Conservation (phyloP, 176 grass and related monocot species). For the Hordeum marinum region DNA sequence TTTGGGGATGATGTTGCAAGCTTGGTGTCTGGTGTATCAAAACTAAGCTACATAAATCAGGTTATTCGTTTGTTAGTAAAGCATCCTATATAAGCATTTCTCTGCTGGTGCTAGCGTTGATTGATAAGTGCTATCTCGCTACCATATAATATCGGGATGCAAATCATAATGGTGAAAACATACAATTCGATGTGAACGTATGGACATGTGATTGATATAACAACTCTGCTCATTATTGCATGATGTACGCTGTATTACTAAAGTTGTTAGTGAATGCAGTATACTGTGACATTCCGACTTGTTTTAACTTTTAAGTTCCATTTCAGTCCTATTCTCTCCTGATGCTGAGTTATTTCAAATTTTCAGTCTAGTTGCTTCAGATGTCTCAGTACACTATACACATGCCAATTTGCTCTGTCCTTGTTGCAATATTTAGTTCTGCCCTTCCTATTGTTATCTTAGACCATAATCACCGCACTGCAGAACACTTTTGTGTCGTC, state of each 20-base stretch:
- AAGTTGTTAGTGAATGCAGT: not conserved
- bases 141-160: slow-evolving; percentile 1
- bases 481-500: not conserved
- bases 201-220: not conserved
- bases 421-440: not conserved
- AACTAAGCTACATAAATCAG: slow-evolving; percentile 99
- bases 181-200: not conserved
- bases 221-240: not conserved
- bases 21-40: slow-evolving; percentile 90
- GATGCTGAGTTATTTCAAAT: slow-evolving; percentile 4
- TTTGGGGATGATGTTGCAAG: slow-evolving; percentile 85
- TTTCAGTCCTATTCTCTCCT: not conserved
- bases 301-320: not conserved
- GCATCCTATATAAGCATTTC: slow-evolving; percentile 1
- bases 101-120: slow-evolving; percentile 10
- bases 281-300: not conserved
- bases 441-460: slow-evolving; percentile 3
- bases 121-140: not conserved
- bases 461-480: not conserved
- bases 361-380: not conserved
- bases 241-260: not conserved
- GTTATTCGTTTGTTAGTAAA: slow-evolving; percentile 37
- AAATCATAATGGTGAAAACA: slow-evolving; percentile 7
- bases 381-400: not conserved
- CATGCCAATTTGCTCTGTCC: not conserved